phyloP scores from a whole-genome alignment of 2,329 filamentous ascomycete genomes.

The Ophiocordyceps polyrhachis-furcata region DNA sequence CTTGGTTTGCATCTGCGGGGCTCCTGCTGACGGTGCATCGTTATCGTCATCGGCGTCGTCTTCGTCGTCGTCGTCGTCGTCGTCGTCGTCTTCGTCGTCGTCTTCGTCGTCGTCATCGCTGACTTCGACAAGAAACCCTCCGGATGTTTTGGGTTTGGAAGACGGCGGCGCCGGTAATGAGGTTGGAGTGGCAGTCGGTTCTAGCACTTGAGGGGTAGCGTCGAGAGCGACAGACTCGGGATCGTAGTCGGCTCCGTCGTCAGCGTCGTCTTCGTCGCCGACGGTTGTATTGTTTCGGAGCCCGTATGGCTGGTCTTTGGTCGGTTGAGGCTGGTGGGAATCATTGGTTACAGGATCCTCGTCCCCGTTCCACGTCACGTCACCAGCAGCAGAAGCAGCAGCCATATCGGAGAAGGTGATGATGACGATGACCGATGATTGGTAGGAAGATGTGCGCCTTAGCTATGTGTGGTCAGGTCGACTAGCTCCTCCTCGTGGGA shows the following conservation, averaged over 20 bases:
- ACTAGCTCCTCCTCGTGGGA: neutral
- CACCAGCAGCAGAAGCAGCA: constrained; percentile 20
- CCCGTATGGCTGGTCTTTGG: constrained; percentile 34
- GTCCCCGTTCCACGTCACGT: constrained; percentile 31
- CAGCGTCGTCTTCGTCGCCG: constrained; percentile 28
- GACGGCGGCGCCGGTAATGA: constrained; percentile 12
- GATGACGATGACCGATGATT: neutral
- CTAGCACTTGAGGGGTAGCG: constrained; percentile 18
- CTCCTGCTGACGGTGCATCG: constrained; percentile 9
- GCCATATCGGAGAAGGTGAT: constrained; percentile 10
- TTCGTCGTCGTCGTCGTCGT: constrained; percentile 25
- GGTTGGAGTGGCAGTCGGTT: constrained; percentile 10
- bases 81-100: constrained; percentile 1
- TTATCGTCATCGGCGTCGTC: constrained; percentile 24
- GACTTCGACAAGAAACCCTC: constrained; percentile 40
- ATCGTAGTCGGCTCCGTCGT: constrained; percentile 39
- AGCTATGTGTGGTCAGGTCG: neutral
- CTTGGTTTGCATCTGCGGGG: constrained; percentile 2
- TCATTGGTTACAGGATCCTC: constrained; percentile 36
- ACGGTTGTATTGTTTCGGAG: constrained; percentile 25
- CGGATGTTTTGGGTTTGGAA: constrained; percentile 38
- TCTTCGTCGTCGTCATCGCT: constrained; percentile 34
- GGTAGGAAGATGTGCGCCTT: neutral
- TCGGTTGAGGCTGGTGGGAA: constrained; percentile 34
- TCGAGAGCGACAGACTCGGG: constrained; percentile 33